A percentile compares a stretch with the other conserved stretches of the same genome.
These are phyloP conservation scores for Amesomyces nigricolor DNA, from an alignment of 2,329 filamentous ascomycete genomes.

Conservation along the genomic window DNA sequence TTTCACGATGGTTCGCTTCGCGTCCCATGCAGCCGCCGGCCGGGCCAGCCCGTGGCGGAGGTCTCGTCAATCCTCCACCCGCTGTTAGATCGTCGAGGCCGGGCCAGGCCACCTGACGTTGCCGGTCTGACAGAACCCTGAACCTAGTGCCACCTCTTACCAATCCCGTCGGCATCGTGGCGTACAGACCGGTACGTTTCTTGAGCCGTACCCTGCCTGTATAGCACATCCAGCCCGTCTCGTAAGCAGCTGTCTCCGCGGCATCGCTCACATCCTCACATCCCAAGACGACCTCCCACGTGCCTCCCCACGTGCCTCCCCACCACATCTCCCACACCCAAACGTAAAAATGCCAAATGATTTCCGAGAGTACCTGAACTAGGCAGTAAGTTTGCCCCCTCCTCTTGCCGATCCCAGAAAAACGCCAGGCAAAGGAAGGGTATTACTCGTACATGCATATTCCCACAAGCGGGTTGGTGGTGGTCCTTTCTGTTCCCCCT, in stretches of 20 bases:
- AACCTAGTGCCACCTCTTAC: no score
- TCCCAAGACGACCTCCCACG: background rate
- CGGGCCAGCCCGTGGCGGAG: background rate
- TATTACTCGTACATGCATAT: constrained; percentile 14
- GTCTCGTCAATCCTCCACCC: background rate
- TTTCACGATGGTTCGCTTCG: constrained; percentile 11
- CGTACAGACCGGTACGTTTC: no score
- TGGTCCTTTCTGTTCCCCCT: background rate
- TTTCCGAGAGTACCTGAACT: background rate
- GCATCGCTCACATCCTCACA: no score
- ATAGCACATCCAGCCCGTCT: no score
- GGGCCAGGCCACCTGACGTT: no score
- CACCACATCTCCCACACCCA: background rate
- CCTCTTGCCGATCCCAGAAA: constrained; percentile 1
- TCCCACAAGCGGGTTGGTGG: background rate
- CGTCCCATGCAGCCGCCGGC: background rate
- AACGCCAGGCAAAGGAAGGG: constrained; percentile 16
- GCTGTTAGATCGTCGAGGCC: background rate
- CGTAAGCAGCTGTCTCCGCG: no score
- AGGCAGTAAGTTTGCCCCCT: background rate
- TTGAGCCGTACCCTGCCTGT: background rate
- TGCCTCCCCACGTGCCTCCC: background rate
- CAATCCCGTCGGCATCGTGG: no score
- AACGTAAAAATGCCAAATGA: no score
- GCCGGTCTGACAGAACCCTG: no score